Percentiles rank a stretch among this genome's conserved stretches.
Conservation (phyloP, 1,139 yeast species). For the Geotrichum armillariae region DNA sequence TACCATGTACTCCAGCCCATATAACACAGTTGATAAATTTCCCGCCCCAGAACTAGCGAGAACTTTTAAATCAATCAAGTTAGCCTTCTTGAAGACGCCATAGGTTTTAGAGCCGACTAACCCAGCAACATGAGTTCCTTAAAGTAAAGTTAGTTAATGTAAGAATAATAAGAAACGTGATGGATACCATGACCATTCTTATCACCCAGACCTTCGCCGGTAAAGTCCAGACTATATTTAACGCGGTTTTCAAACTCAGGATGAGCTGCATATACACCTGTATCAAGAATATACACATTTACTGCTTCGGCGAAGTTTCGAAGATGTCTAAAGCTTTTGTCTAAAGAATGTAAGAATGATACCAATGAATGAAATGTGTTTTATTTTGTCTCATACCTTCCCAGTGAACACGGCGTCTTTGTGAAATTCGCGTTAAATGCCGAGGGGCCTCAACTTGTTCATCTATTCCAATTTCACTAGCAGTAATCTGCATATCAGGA, state of each 20-base stretch:
- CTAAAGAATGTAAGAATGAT: conserved; percentile 31
- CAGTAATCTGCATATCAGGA: conserved; percentile 17
- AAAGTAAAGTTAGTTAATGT: neutral
- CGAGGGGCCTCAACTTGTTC: conserved; percentile 61
- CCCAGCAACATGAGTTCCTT: conserved; percentile 88
- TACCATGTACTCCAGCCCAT: conserved; percentile 78
- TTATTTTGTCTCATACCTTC: conserved; percentile 30
- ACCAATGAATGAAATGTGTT: neutral
- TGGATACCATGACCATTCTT: conserved; percentile 59
- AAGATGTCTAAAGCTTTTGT: conserved; percentile 15
- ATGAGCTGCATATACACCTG: conserved; percentile 62
- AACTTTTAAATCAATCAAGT: conserved; percentile 72
- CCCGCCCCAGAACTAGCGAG: conserved; percentile 68
- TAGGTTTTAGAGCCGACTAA: conserved; percentile 71
- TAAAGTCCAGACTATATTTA: conserved; percentile 55
- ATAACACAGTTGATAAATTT: conserved; percentile 56
- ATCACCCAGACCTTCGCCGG: conserved; percentile 65
- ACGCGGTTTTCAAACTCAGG: conserved; percentile 72
- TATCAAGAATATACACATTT: conserved; percentile 77
- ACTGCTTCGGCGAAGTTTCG: conserved; percentile 49
- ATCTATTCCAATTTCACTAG: conserved; percentile 23
- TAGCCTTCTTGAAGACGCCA: conserved; percentile 76
- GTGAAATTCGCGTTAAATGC: conserved; percentile 67
- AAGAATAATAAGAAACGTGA: conserved; percentile 22
- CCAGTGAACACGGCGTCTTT: conserved; percentile 44